Percentiles rank a stretch among this genome's conserved stretches.
phyloP scores from a whole-genome alignment of 106 monocot species.

The Acorus gramineus region DNA sequence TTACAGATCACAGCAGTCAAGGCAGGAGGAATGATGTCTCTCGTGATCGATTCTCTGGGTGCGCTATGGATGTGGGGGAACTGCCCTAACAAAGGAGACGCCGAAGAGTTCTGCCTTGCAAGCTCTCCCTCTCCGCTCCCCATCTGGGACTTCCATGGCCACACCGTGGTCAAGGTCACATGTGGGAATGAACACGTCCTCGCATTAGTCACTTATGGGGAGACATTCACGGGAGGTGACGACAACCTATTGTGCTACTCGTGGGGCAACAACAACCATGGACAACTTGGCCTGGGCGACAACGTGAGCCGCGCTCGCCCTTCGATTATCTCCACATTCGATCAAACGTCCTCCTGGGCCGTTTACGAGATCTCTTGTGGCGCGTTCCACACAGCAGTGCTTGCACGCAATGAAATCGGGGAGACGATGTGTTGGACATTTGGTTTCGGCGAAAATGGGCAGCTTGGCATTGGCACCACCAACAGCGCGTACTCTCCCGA shows the following conservation, averaged over 20 bases:
- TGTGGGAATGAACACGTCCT: slow-evolving; percentile 80
- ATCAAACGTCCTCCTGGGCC: slow-evolving; percentile 45
- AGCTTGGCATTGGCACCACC: slow-evolving; percentile 65
- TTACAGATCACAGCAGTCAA: slow-evolving; percentile 53
- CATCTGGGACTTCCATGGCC: slow-evolving; percentile 74
- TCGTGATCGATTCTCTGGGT: slow-evolving; percentile 61
- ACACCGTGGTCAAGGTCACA: slow-evolving; percentile 71
- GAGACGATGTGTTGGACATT: slow-evolving; percentile 73
- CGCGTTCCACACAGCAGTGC: slow-evolving; percentile 64
- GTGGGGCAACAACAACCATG: slow-evolving; percentile 82
- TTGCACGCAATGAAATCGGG: slow-evolving; percentile 38
- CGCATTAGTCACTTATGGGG: slow-evolving; percentile 52
- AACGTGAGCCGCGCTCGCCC: slow-evolving; percentile 33
- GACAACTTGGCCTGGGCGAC: slow-evolving; percentile 72
- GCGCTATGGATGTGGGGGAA: slow-evolving; percentile 79
- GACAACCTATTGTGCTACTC: slow-evolving; percentile 40
- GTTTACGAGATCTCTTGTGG: slow-evolving; percentile 79
- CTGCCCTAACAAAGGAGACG: slow-evolving; percentile 32
- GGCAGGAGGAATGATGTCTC: slow-evolving; percentile 85
- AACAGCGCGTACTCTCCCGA: slow-evolving; percentile 23
- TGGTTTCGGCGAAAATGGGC: slow-evolving; percentile 77
- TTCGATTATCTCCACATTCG: slow-evolving; percentile 31
- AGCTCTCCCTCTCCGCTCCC: slow-evolving; percentile 39
- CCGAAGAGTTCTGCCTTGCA: slow-evolving; percentile 26
- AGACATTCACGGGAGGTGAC: slow-evolving; percentile 27